A percentile compares a stretch with the other conserved stretches of the same genome.
Conservation (phyloP, 495 filamentous ascomycete genomes). For the Hypoxylon fragiforme region DNA sequence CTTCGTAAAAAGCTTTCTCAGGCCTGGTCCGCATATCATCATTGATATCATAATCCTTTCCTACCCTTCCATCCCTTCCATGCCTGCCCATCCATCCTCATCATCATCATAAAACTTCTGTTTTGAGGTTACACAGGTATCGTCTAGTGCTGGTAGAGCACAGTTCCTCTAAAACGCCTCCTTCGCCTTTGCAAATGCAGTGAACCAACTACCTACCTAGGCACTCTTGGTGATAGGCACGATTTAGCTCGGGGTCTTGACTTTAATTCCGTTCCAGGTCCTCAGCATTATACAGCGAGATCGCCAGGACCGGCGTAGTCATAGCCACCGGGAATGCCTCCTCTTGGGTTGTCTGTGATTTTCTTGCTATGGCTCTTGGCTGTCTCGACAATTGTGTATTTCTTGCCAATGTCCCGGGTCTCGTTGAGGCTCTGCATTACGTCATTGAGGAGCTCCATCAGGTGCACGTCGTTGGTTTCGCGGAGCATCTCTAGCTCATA, state of each 20-base stretch:
- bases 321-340: conserved; percentile 9
- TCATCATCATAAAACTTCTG: conserved; percentile 13
- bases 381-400: conserved; percentile 65
- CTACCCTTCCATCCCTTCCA: no score
- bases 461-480: conserved; percentile 76
- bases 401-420: conserved; percentile 70
- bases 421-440: conserved; percentile 68
- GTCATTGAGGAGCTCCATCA: conserved; percentile 70
- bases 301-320: conserved; percentile 24
- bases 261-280: not conserved
- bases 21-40: not conserved
- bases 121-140: conserved; percentile 4
- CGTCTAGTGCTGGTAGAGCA: not conserved
- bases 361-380: conserved; percentile 39
- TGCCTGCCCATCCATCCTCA: not conserved
- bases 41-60: not conserved
- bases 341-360: conserved; percentile 1
- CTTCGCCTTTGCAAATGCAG: conserved; percentile 37
- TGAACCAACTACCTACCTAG: no score
- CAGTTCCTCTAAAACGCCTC: conserved; percentile 32
- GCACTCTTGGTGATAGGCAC: no score
- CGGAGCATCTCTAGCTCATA: conserved; percentile 62
- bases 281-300: conserved; percentile 16
- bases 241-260: no score
- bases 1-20: not conserved